phyloP scores from a whole-genome alignment of 2,329 filamentous ascomycete genomes.

The Pseudogymnoascus sp. region DNA sequence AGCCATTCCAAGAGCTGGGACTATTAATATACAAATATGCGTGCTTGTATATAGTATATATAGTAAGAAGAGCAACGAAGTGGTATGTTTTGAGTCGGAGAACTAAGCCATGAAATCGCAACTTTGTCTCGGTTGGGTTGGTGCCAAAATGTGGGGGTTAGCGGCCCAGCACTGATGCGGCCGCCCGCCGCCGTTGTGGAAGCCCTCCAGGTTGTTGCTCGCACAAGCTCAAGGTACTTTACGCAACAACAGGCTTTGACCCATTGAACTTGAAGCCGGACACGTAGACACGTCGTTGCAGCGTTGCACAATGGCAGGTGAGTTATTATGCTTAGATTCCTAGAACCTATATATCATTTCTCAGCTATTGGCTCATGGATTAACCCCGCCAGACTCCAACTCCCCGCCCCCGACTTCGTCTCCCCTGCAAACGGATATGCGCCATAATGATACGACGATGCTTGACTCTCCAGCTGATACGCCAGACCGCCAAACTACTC shows the following conservation, averaged over 20 bases:
- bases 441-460: constrained; percentile 6
- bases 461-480: constrained; percentile 5
- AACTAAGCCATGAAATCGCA: constrained; percentile 1
- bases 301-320: not conserved
- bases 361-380: not conserved
- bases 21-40: not conserved
- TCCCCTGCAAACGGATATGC: not conserved
- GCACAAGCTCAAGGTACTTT: not conserved
- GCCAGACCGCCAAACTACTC: not conserved
- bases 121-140: constrained; percentile 1
- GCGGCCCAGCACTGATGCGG: not conserved
- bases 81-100: not conserved
- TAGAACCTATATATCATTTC: not conserved
- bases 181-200: not conserved
- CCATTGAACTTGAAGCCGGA: not conserved
- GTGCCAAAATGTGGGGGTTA: constrained; percentile 4
- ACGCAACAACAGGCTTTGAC: not conserved
- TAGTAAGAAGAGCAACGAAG: not conserved
- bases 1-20: not conserved
- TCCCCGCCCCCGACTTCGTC: constrained; percentile 7
- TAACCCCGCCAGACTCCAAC: constrained; percentile 1
- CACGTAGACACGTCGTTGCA: not conserved
- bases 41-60: constrained; percentile 6
- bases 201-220: constrained; percentile 4
- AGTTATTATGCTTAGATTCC: not conserved